Evolutionary conservation across 352 stramenopile species (phyloP).

Genomic region (Aphanomyces invadans): DNA sequence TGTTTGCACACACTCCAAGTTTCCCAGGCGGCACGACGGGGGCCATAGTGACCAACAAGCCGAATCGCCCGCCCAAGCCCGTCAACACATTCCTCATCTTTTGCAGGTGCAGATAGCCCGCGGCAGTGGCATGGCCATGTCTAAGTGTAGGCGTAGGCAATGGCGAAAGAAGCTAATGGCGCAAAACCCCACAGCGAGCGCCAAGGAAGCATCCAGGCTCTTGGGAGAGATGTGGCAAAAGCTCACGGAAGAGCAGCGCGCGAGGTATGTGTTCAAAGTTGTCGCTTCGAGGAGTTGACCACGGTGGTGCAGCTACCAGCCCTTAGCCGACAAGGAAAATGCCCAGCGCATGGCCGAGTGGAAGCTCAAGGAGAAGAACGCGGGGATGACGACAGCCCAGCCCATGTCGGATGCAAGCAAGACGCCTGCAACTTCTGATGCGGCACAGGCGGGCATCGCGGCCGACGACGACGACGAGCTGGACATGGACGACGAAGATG

Average conservation of each 20-base stretch:
- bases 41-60: slow-evolving; percentile 29
- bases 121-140: no score
- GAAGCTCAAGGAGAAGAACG: slow-evolving; percentile 63
- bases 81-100: slow-evolving; percentile 85
- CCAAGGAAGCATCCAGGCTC: slow-evolving; percentile 76
- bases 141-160: no score
- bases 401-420: slow-evolving; percentile 26
- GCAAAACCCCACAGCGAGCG: slow-evolving; percentile 56
- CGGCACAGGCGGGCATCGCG: slow-evolving; percentile 26
- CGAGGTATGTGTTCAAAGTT: slow-evolving; percentile 31
- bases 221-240: slow-evolving; percentile 83
- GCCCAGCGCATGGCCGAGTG: slow-evolving; percentile 65
- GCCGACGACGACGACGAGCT: slow-evolving; percentile 37
- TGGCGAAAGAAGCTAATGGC: slow-evolving; percentile 78
- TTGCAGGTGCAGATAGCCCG: slow-evolving; percentile 33
- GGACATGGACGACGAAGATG: slow-evolving; percentile 45
- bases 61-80: slow-evolving; percentile 68
- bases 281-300: neutral
- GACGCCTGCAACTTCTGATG: slow-evolving; percentile 24
- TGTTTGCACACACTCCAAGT: no score
- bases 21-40: slow-evolving; percentile 37
- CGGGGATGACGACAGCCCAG: neutral
- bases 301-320: slow-evolving; percentile 27
- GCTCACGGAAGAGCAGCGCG: slow-evolving; percentile 62
- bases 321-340: slow-evolving; percentile 72